Evolutionary conservation across 2,329 filamentous ascomycete genomes (phyloP), one percentile per base, ranked within the genome.

Genomic region (Sporothrix euskadiensis): DNA sequence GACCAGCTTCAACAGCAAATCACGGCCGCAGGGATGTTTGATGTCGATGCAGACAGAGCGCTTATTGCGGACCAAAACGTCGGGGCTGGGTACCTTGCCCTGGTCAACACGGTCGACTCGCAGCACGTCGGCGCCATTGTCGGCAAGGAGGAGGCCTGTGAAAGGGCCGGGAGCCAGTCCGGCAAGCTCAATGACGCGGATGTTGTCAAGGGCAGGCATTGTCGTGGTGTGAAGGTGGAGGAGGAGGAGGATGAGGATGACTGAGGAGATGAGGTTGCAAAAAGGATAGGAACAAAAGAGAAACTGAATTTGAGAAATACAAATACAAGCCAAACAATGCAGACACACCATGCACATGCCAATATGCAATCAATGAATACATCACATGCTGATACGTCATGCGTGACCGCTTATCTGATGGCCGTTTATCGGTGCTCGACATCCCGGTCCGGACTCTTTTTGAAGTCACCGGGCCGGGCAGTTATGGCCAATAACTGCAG

Each of bases 41-140:
- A 61, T 61, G 57, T 61, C 57, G 30, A 61, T 61, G 16, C 57
- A 61, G 5, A 61, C 57, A 1, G 57, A 61, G 30, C 14, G 12
- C 30, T 61, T 61, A 4, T 12, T 12, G 1, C 32, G 30, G 5
- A 61, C 16, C 57, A 61, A 12, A 6, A 61, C 57, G 30, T 61
- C 57, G 12, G 57, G 57, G 57, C 57, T 61, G 12, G 57, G 57
- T 0, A 39, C 7, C 5, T 39, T 35, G 32, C 57, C 57, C 12
- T 61, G 57, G 14, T 30, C 57, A 2, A 61, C 30, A 19, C 57
- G 57, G 30, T 61, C 57, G 30, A 61, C 30, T 10, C 57, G 57
- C 26, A 61, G 57, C 12, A 61, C 57, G 4, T 61, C 57, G 57
- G 57, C 57, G 57, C 57, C 57, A 16, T 61, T 61, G 30, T 61